phyloP scores from a whole-genome alignment of 345 rosid genomes.

The Noccaea caerulescens region DNA sequence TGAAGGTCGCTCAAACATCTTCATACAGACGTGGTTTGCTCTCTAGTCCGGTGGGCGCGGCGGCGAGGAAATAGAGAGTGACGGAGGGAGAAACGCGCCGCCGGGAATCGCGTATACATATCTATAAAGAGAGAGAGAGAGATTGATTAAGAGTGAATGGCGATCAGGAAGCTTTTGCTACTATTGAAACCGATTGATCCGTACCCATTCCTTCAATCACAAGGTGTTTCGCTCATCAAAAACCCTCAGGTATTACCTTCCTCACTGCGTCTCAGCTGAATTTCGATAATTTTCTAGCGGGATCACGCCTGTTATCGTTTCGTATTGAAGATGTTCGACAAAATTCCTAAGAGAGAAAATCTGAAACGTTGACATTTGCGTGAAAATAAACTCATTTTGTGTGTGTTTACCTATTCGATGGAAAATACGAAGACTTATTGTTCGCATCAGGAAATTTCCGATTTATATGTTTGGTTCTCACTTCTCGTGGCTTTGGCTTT shows the following conservation, averaged over 20 bases:
- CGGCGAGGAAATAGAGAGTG: background rate
- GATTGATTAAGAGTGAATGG: conserved; percentile 46
- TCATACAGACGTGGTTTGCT: conserved; percentile 15
- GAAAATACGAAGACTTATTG: conserved; percentile 2
- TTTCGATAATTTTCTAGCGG: background rate
- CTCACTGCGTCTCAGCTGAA: background rate
- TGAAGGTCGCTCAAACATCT: background rate
- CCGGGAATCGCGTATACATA: too few species aligned
- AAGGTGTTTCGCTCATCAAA: conserved; percentile 45
- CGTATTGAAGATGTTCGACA: conserved; percentile 49
- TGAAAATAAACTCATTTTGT: background rate
- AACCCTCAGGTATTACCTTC: conserved; percentile 52
- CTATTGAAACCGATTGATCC: conserved; percentile 77
- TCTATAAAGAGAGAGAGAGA: background rate
- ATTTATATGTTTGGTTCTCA: too few species aligned
- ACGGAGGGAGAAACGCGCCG: background rate
- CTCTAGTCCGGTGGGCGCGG: background rate
- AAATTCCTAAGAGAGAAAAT: conserved; percentile 31
- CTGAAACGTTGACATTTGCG: background rate
- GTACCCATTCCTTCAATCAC: conserved; percentile 51
- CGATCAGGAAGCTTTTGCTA: conserved; percentile 69
- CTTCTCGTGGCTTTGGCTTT: too few species aligned
- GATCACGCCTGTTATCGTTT: conserved; percentile 19
- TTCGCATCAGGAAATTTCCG: conserved; percentile 1
- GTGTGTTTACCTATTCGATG: background rate